phyloP scores from a whole-genome alignment of 345 rosid genomes.

The Laguncularia racemosa region DNA sequence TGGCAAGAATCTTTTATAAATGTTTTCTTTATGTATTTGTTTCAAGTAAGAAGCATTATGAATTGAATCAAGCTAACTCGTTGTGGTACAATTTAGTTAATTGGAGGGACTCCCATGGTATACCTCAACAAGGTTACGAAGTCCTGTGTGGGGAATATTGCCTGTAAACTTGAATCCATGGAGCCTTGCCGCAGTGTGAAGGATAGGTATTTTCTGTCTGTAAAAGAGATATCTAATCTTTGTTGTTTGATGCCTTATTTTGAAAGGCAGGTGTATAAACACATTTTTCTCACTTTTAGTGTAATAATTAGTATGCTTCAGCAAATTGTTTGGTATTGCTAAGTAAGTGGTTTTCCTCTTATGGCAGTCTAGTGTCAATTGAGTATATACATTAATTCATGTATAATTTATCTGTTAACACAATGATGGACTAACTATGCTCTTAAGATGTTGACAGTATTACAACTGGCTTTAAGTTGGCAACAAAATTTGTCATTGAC shows the following conservation, averaged over 20 bases:
- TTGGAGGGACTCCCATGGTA: slow-evolving; percentile 88
- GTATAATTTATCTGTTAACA: too few relatives aligned
- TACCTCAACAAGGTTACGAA: slow-evolving; percentile 78
- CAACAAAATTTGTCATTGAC: not conserved
- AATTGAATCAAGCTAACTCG: slow-evolving; percentile 21
- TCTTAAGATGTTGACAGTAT: not conserved
- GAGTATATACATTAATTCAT: too few relatives aligned
- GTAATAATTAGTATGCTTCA: too few relatives aligned
- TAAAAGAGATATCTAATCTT: not conserved
- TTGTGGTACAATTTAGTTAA: slow-evolving; percentile 50
- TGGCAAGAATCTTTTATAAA: too few relatives aligned
- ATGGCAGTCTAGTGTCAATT: too few relatives aligned
- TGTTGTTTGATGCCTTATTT: not conserved
- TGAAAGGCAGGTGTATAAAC: not conserved
- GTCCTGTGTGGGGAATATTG: slow-evolving; percentile 74
- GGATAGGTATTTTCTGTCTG: slow-evolving; percentile 49
- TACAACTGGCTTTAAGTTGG: not conserved
- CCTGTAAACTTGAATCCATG: slow-evolving; percentile 98
- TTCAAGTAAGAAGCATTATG: slow-evolving; percentile 11
- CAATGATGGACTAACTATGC: too few relatives aligned
- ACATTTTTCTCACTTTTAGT: too few relatives aligned
- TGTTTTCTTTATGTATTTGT: too few relatives aligned
- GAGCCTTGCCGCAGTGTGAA: slow-evolving; percentile 93
- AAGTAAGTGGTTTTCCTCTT: too few relatives aligned
- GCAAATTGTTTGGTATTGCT: too few relatives aligned